Percentiles rank a stretch among this genome's conserved stretches.
Evolutionary conservation across 176 grass and related monocot species (phyloP).

Genomic region (Carex littledalei): DNA sequence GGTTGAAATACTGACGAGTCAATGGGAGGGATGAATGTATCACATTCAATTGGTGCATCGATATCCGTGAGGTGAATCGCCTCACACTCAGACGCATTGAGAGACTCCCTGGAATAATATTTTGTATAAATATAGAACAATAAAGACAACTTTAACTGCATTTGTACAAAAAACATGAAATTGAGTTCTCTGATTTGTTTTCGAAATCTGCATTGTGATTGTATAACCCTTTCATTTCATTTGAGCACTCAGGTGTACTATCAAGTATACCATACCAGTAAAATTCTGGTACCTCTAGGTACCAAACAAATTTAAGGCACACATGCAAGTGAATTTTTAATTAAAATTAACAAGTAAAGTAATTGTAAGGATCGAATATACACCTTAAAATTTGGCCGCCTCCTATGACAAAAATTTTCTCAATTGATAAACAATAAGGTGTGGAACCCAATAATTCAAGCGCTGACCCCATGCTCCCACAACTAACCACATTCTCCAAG

Average conservation of each 20-base stretch:
- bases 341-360: not conserved
- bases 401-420: constrained; percentile 75
- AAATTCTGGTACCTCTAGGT: not conserved
- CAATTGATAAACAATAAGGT: constrained; percentile 73
- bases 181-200: not conserved
- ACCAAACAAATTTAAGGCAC: not conserved
- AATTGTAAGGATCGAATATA: not conserved
- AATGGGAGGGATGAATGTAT: constrained; percentile 62
- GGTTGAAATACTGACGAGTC: constrained; percentile 57
- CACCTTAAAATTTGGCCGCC: constrained; percentile 72
- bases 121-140: not conserved
- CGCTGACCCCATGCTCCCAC: constrained; percentile 64
- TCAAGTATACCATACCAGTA: not conserved
- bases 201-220: not conserved
- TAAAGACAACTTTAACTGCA: not conserved
- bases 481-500: constrained; percentile 62
- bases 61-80: constrained; percentile 85
- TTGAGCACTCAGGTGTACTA: not conserved
- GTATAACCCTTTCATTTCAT: not conserved
- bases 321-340: not conserved
- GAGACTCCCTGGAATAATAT: constrained; percentile 42
- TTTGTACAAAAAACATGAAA: not conserved
- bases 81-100: constrained; percentile 69
- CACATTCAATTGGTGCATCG: constrained; percentile 45
- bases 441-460: constrained; percentile 56